Conservation (phyloP, 2,329 filamentous ascomycete species). For the Diaporthe citriasiana region DNA sequence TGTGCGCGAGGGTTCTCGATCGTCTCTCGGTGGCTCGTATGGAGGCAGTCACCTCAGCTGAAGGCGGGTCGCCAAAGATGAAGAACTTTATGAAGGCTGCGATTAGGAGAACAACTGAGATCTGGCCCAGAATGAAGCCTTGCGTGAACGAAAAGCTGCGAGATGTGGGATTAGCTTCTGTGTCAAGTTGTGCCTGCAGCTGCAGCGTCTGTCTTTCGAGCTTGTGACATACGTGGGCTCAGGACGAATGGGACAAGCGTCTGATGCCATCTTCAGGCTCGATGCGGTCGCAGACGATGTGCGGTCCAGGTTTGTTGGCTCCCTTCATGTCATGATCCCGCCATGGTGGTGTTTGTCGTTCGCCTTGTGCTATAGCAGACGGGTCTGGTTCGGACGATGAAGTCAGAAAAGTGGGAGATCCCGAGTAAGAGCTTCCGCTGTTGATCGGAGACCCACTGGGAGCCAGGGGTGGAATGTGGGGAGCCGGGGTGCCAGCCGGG, state of each 20-base stretch:
- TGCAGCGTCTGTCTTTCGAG: background rate
- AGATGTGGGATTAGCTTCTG: conserved; percentile 16
- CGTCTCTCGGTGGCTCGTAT: conserved; percentile 81
- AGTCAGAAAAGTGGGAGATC: conserved; percentile 40
- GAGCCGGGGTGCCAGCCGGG: conserved; percentile 37
- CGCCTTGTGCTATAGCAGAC: background rate
- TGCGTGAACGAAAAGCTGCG: conserved; percentile 89
- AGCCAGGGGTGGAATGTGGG: conserved; percentile 29
- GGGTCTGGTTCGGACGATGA: conserved; percentile 31
- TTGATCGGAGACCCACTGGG: background rate
- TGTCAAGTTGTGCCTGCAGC: conserved; percentile 33
- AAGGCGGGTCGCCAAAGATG: conserved; percentile 95
- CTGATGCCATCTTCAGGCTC: conserved; percentile 53
- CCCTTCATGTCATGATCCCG: background rate
- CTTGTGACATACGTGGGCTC: conserved; percentile 61
- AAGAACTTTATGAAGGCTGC: conserved; percentile 99
- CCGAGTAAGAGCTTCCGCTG: conserved; percentile 11
- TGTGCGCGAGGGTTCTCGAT: conserved; percentile 81
- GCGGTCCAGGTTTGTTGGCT: background rate
- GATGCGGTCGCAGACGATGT: background rate
- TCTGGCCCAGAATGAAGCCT: conserved; percentile 91
- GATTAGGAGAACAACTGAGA: conserved; percentile 91
- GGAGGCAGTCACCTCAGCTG: conserved; percentile 83
- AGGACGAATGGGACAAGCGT: conserved; percentile 57
- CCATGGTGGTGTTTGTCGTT: conserved; percentile 22